Base-by-base conservation (phyloP, 257 asterid species). In the Euphrasia confusa region DNA sequence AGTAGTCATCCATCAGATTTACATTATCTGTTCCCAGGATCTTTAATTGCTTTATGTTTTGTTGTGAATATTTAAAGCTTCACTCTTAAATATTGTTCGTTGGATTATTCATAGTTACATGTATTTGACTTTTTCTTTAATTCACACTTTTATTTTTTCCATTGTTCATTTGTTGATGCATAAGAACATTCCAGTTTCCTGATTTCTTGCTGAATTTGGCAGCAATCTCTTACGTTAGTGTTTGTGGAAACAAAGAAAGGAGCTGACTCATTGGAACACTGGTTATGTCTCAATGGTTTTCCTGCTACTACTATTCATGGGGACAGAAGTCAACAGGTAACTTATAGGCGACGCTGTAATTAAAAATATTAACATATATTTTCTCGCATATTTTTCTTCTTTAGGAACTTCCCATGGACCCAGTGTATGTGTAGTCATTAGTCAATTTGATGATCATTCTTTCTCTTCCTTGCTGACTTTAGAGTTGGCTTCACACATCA, bases 221-320 rank as follows among this genome's bases (percentile, higher is more conserved):
- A 82, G 96, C 93, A 84, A 67, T 63, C 88, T 57, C 84, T 86
- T 47, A 83, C 93, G 50, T 72, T 89, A 66, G 95, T 89, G 58
- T 89, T 89, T 68, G 96, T 89, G 75, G 96, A 89, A 77, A 89
- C 96, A 33, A 89, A 89, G 84, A 86, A 82, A 65, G 93, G 95
- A 71, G 95, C 96, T 42, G 96, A 89, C 68, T 76, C 96, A 7
- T 80, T 89, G 83, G 95, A 86, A 64, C 70, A 86, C 65, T 89
- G 90, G 93, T 67, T 89, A 55, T 79, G 65, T 50, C 39, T 37
- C 44, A 86, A 80, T 69, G 84, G 90, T 27, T 89, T 89, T 73
- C 93, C 90, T 65, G 96, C 96, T 58, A 89, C 96, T 64, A 76
- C 95, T 37, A 89, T 89, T 74, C 96, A 89, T 40, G 96, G 96